Evolutionary conservation across 495 filamentous ascomycete species (phyloP).

Genomic region (Jackrogersella multiformis): DNA sequence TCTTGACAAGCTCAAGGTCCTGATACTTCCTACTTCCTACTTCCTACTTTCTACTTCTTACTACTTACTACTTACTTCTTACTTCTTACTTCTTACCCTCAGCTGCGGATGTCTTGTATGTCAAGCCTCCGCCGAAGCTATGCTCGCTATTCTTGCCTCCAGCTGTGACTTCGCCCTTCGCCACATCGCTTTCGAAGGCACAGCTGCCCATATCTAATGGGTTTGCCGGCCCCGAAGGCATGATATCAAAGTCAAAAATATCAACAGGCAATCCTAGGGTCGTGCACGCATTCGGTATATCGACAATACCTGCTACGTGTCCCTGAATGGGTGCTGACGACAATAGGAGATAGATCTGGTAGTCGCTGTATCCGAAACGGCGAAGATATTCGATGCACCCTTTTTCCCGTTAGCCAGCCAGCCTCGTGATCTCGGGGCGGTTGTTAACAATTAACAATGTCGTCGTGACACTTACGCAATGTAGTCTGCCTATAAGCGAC

Average conservation of each 20-base stretch:
- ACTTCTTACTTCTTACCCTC: constrained; percentile 23
- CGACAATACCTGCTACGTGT: constrained; percentile 92
- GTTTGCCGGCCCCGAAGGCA: constrained; percentile 68
- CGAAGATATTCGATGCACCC: constrained; percentile 82
- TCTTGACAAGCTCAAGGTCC: not conserved
- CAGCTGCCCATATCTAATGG: constrained; percentile 79
- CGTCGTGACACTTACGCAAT: constrained; percentile 61
- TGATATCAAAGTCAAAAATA: constrained; percentile 96
- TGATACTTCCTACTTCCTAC: constrained; percentile 20
- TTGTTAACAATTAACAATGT: not conserved
- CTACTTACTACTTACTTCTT: constrained; percentile 22
- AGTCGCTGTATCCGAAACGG: constrained; percentile 76
- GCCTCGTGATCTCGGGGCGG: not conserved
- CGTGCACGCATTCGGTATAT: constrained; percentile 86
- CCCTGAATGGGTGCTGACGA: constrained; percentile 92
- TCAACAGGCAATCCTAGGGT: constrained; percentile 92
- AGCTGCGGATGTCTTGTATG: constrained; percentile 50
- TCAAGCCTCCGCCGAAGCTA: constrained; percentile 63
- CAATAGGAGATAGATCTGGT: constrained; percentile 90
- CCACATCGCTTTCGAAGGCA: constrained; percentile 70
- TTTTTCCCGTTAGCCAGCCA: constrained; percentile 15
- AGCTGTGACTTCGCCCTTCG: constrained; percentile 52
- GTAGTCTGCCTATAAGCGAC: constrained; percentile 91
- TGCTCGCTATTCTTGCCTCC: constrained; percentile 57
- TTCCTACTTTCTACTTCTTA: no score